These are phyloP conservation scores for Elongisporangium senticosum DNA, from an alignment of 352 stramenopile genomes.

Conservation along the genomic window DNA sequence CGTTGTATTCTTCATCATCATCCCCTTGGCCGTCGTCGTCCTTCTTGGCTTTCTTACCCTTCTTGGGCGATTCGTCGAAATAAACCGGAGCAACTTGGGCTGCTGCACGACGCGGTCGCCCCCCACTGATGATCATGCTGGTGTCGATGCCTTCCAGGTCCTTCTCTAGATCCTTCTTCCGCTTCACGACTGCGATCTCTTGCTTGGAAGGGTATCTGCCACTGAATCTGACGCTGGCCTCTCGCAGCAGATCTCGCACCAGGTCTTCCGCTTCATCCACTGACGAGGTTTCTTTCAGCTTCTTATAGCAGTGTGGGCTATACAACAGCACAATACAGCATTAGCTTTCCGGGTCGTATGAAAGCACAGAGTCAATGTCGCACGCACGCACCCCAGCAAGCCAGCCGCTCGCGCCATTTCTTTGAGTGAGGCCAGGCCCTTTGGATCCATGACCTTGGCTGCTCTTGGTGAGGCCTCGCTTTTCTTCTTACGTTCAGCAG, in stretches of 20 bases:
- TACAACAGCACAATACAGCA: not conserved
- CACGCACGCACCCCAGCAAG: constrained; percentile 47
- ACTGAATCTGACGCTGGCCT: constrained; percentile 42
- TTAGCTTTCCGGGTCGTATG: not conserved
- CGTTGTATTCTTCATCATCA: constrained; percentile 6
- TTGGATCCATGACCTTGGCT: constrained; percentile 23
- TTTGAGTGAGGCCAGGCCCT: constrained; percentile 56
- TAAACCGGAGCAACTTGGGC: constrained; percentile 15
- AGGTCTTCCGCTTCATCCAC: constrained; percentile 49
- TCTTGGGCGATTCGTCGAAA: constrained; percentile 1
- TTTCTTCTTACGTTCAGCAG: not conserved
- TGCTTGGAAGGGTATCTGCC: constrained; percentile 54
- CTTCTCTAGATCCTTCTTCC: constrained; percentile 56
- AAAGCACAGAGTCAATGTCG: not conserved
- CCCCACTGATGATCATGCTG: constrained; percentile 57
- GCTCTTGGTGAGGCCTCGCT: constrained; percentile 3
- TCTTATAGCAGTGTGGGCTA: constrained; percentile 61
- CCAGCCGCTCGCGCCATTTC: constrained; percentile 62
- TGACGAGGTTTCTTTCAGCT: constrained; percentile 36
- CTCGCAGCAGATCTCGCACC: constrained; percentile 44
- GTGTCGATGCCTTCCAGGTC: constrained; percentile 83
- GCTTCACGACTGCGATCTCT: constrained; percentile 65
- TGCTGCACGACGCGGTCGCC: constrained; percentile 22
- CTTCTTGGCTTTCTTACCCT: constrained; percentile 21
- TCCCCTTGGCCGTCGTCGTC: constrained; percentile 12